phyloP scores from a whole-genome alignment of 345 rosid species.

The Aquilaria yunnanensis region DNA sequence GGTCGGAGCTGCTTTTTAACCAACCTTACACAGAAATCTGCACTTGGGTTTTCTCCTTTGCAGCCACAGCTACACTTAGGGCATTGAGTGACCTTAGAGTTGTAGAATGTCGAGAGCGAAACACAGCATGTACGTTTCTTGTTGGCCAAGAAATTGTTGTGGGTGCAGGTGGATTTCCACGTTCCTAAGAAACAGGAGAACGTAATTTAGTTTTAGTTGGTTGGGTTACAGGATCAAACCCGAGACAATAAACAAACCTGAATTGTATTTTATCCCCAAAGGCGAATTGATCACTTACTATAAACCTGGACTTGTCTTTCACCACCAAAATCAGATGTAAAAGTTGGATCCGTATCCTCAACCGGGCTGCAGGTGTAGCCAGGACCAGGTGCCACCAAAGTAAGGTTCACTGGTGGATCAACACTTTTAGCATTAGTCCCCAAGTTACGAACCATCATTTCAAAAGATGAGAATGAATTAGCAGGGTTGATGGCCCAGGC shows the following conservation, averaged over 20 bases:
- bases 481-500: conserved; percentile 45
- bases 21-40: conserved; percentile 40
- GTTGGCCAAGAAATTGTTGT: conserved; percentile 45
- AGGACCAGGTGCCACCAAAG: conserved; percentile 44
- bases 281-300: conserved; percentile 25
- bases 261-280: neutral
- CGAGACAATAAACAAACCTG: neutral
- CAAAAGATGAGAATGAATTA: conserved; percentile 42
- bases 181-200: conserved; percentile 32
- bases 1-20: neutral
- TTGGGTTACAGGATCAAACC: neutral
- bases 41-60: conserved; percentile 27
- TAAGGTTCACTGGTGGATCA: conserved; percentile 38
- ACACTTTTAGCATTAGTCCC: conserved; percentile 8
- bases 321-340: conserved; percentile 37
- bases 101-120: conserved; percentile 58
- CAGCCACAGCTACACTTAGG: conserved; percentile 60
- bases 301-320: conserved; percentile 44
- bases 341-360: conserved; percentile 29
- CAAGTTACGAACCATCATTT: conserved; percentile 36
- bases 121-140: conserved; percentile 41
- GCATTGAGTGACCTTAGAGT: conserved; percentile 41
- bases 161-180: conserved; percentile 60
- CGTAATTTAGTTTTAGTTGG: neutral
- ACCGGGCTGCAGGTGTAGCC: conserved; percentile 50